Base-by-base conservation (phyloP, 352 stramenopile genomes). In the Globisporangium acanthophoron region DNA sequence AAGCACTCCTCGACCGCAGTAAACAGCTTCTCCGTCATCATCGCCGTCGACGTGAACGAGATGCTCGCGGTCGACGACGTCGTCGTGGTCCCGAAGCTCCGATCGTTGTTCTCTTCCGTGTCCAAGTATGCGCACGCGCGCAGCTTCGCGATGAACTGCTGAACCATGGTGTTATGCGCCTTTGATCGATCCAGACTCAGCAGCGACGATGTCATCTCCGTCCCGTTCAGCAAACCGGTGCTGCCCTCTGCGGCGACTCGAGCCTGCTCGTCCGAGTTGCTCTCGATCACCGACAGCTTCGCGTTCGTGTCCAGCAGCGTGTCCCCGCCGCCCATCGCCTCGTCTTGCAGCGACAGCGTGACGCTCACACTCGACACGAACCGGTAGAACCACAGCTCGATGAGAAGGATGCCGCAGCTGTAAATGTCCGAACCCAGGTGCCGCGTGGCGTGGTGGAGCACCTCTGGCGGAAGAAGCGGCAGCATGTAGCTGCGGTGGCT, bases 311-410 rank as follows among this genome's bases (percentile, higher is more conserved):
- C 41, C 5, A 62, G 56, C 18, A 55, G 12, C 11, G 15, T 55
- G 27, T 29, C 56, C 27, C 31, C 40, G 27, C 16, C 54, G 5
- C 56, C 56, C 16, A 62, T 24, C 11, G 48, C 52, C 18, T 65
- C 59, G 37, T 65, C 59, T 24, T 58, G 50, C 18, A 64, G 49
- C 24, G 58, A 58, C 51, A 41, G 51, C 24, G 27, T 62, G 41
- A 52, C 45, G 52, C 60, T 85, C 52, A 67, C 64, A 39, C 76
- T 73, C 4, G 66, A 59, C 24, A 86, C 67, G 46, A 73, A 71
- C 39, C 67, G 61, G 24, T 80, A 68, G 58, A 81, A 86, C 71
- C 74, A 86, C 21, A 87, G 52, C 37, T 89, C 72, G 15, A 84
- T 53, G 29, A 87, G 64, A 35, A 89, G 52, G 12, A 89, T 71